phyloP scores from a whole-genome alignment of 2,329 filamentous ascomycete genomes.

The Orbilia ellipsospora region DNA sequence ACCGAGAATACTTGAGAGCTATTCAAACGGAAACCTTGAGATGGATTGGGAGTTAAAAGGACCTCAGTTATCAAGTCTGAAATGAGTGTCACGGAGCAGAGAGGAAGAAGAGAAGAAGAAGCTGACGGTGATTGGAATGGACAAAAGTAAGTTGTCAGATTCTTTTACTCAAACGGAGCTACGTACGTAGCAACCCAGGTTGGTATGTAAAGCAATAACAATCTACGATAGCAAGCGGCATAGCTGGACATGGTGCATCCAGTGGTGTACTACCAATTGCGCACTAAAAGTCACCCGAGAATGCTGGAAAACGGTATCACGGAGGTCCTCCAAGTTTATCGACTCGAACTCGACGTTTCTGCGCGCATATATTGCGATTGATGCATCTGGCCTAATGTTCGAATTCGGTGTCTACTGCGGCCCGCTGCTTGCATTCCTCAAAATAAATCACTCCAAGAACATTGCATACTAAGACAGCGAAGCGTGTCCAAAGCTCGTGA shows the following conservation, averaged over 20 bases:
- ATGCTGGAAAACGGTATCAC: conserved; percentile 13
- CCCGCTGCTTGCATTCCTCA: not conserved
- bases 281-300: conserved; percentile 21
- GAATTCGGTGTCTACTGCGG: not conserved
- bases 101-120: conserved; percentile 8
- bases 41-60: conserved; percentile 12
- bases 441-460: not conserved
- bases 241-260: conserved; percentile 26
- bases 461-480: not conserved
- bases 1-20: not conserved
- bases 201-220: conserved; percentile 31
- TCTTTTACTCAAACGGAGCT: conserved; percentile 18
- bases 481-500: not conserved
- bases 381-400: conserved; percentile 6
- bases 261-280: conserved; percentile 19
- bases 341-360: conserved; percentile 33
- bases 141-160: conserved; percentile 34
- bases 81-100: not conserved
- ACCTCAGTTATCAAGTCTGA: conserved; percentile 4
- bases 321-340: conserved; percentile 19
- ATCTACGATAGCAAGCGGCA: conserved; percentile 47
- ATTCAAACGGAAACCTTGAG: not conserved
- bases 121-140: conserved; percentile 12
- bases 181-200: conserved; percentile 43
- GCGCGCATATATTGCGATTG: conserved; percentile 18